These are phyloP conservation scores for Bothriochloa decipiens DNA, from an alignment of 176 grass and related monocot genomes.

Conservation along the genomic window DNA sequence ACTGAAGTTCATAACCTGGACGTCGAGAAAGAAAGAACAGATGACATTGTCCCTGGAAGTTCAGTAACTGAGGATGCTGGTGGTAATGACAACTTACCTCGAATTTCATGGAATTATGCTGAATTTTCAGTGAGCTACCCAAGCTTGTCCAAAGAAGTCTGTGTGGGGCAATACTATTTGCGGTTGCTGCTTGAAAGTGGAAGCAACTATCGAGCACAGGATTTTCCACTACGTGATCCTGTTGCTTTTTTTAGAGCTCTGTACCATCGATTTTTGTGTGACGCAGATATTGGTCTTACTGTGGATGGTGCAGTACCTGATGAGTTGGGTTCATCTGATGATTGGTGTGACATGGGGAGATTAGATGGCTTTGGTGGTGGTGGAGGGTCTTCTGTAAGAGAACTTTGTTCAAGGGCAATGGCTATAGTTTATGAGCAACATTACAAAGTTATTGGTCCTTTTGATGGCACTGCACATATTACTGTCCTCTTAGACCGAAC, in stretches of 20 bases:
- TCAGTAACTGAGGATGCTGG: constrained; percentile 60
- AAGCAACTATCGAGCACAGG: constrained; percentile 74
- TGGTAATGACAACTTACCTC: constrained; percentile 66
- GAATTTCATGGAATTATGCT: constrained; percentile 99
- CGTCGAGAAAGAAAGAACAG: constrained; percentile 95
- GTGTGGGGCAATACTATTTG: constrained; percentile 97
- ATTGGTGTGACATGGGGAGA: constrained; percentile 99
- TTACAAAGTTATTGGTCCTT: constrained; percentile 85
- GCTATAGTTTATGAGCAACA: constrained; percentile 98
- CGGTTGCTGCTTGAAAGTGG: constrained; percentile 89
- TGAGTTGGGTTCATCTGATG: constrained; percentile 94
- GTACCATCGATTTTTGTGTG: constrained; percentile 97
- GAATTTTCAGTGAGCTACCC: constrained; percentile 90
- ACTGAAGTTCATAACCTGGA: constrained; percentile 98
- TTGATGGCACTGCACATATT: constrained; percentile 96
- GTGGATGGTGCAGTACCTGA: constrained; percentile 98
- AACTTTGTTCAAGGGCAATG: constrained; percentile 98
- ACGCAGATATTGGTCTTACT: constrained; percentile 93
- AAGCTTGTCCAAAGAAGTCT: constrained; percentile 98
- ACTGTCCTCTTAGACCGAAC: constrained; percentile 97
- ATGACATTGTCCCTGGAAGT: constrained; percentile 87
- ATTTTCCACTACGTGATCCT: constrained; percentile 96
- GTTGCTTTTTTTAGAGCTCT: constrained; percentile 96
- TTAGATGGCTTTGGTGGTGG: constrained; percentile 98
- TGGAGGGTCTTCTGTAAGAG: constrained; percentile 93